Evolutionary conservation across 495 filamentous ascomycete genomes (phyloP).

Genomic region (Talaromyces borbonicus): DNA sequence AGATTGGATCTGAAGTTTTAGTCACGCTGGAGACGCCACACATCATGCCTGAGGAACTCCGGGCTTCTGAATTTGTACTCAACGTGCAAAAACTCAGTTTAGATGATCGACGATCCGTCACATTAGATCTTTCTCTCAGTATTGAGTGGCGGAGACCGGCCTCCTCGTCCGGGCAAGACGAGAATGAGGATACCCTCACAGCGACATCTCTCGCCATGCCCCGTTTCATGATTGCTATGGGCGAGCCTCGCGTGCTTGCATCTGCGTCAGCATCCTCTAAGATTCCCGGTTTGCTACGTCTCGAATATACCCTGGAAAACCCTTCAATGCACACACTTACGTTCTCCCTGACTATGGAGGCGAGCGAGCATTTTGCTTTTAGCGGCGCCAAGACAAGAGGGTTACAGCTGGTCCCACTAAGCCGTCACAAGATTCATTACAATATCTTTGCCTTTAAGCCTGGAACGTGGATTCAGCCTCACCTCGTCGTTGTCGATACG

Average conservation of each 20-base stretch:
- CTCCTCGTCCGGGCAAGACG: constrained; percentile 11
- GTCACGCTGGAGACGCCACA: constrained; percentile 21
- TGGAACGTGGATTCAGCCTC: constrained; percentile 62
- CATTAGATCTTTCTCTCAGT: constrained; percentile 62
- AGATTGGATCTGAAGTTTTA: constrained; percentile 29
- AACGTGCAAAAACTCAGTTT: constrained; percentile 61
- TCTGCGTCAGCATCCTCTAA: constrained; percentile 38
- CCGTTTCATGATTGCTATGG: constrained; percentile 64
- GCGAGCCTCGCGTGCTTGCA: constrained; percentile 82
- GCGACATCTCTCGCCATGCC: constrained; percentile 60
- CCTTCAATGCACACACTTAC: constrained; percentile 89
- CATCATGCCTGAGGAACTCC: constrained; percentile 53
- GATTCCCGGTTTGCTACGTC: constrained; percentile 36
- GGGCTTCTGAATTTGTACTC: constrained; percentile 61
- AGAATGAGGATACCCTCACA: constrained; percentile 14
- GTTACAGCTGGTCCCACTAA: constrained; percentile 70
- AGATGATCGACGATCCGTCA: constrained; percentile 65
- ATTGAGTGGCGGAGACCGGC: constrained; percentile 62
- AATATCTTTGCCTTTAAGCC: constrained; percentile 48
- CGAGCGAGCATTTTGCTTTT: constrained; percentile 86
- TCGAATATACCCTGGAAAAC: constrained; percentile 79
- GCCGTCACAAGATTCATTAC: constrained; percentile 59
- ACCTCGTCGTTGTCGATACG: constrained; percentile 68
- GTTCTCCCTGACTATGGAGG: constrained; percentile 86
- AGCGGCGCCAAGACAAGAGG: constrained; percentile 73